These are phyloP conservation scores for Cyberlindnera euphorbiiphila DNA, from an alignment of 805 yeast genomes.

Conservation along the genomic window DNA sequence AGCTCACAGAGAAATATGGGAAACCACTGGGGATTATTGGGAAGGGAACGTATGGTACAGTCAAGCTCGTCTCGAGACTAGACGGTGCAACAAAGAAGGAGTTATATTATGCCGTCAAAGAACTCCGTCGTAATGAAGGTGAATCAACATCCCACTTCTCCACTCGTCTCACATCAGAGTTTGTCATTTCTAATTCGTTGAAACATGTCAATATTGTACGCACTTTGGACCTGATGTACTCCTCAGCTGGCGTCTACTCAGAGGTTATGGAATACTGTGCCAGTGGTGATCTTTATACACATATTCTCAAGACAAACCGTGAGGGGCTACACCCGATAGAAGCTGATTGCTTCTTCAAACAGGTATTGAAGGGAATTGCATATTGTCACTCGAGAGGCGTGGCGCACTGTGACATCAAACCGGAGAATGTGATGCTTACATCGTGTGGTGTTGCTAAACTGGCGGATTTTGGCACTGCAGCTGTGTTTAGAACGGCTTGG, in stretches of 20 bases:
- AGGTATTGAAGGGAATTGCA: conserved; percentile 72
- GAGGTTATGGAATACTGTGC: conserved; percentile 97
- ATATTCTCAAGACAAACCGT: conserved; percentile 49
- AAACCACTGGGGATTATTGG: conserved; percentile 60
- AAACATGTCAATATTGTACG: conserved; percentile 74
- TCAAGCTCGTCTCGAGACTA: conserved; percentile 84
- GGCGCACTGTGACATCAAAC: conserved; percentile 89
- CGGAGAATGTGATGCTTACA: conserved; percentile 77
- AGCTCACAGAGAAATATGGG: conserved; percentile 45
- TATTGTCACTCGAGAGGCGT: conserved; percentile 91
- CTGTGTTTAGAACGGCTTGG: conserved; percentile 89
- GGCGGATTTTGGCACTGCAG: conserved; percentile 88
- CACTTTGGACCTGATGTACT: conserved; percentile 76
- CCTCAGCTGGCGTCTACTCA: conserved; percentile 65
- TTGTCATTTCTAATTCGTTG: conserved; percentile 77
- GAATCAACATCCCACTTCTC: conserved; percentile 94
- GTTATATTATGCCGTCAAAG: conserved; percentile 92
- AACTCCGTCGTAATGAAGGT: conserved; percentile 93
- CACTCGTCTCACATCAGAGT: conserved; percentile 88
- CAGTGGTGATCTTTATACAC: conserved; percentile 72
- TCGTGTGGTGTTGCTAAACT: conserved; percentile 63
- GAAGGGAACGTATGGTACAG: conserved; percentile 98
- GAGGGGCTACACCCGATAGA: conserved; percentile 57
- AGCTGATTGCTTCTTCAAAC: conserved; percentile 88
- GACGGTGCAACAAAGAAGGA: conserved; percentile 75